phyloP scores from a whole-genome alignment of 2,329 filamentous ascomycete species.

The Fusarium pseudograminearum region DNA sequence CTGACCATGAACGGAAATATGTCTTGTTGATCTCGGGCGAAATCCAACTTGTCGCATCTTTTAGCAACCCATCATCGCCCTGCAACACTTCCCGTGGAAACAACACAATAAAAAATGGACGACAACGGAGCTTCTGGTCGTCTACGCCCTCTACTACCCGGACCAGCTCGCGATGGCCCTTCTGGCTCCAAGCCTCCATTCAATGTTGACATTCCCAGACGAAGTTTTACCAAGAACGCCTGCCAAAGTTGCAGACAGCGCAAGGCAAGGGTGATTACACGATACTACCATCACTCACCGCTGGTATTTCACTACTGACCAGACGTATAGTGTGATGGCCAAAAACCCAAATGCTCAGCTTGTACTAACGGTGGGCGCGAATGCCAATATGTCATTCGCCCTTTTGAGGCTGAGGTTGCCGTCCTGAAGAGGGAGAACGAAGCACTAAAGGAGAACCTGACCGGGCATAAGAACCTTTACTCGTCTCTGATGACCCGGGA shows the following conservation, averaged over 20 bases:
- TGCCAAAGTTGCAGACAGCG: slow-evolving; percentile 35
- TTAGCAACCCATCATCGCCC: slow-evolving; percentile 3
- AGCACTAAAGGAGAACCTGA: slow-evolving; percentile 8
- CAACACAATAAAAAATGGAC: slow-evolving; percentile 9
- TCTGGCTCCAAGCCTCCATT: neutral
- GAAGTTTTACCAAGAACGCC: slow-evolving; percentile 27
- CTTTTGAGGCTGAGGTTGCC: slow-evolving; percentile 20
- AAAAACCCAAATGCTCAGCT: slow-evolving; percentile 29
- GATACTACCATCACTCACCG: too few relatives aligned
- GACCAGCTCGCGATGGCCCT: slow-evolving; percentile 5
- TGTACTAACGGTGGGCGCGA: slow-evolving; percentile 16
- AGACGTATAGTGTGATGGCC: slow-evolving; percentile 19
- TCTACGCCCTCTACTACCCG: slow-evolving; percentile 18
- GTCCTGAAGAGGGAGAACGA: slow-evolving; percentile 28
- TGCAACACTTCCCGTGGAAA: too few relatives aligned
- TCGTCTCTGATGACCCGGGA: slow-evolving; percentile 13
- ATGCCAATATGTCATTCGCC: slow-evolving; percentile 21
- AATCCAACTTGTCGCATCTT: neutral
- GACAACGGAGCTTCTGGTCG: slow-evolving; percentile 5
- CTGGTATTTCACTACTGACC: neutral
- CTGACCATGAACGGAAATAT: neutral
- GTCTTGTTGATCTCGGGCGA: neutral
- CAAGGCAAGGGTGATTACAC: slow-evolving; percentile 31
- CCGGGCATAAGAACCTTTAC: slow-evolving; percentile 22
- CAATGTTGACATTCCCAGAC: slow-evolving; percentile 29